phyloP scores from a whole-genome alignment of 1,139 yeast genomes.

The Geotrichum cucujoidarum region DNA sequence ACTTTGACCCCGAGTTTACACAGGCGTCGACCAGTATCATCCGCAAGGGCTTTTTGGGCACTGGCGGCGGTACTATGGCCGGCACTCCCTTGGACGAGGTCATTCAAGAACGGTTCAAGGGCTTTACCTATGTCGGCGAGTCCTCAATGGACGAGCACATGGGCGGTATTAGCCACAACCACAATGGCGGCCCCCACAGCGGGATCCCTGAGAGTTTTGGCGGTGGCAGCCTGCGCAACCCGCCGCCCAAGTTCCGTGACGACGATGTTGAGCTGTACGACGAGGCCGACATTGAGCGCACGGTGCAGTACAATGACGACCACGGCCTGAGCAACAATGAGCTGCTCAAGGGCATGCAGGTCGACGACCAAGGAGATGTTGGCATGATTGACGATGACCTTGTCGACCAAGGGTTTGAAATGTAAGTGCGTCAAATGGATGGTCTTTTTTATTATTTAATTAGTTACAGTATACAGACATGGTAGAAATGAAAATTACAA shows the following conservation, averaged over 20 bases:
- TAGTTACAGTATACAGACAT: no score
- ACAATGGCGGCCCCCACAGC: not conserved
- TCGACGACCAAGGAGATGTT: constrained; percentile 53
- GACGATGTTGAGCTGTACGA: constrained; percentile 37
- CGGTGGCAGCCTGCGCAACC: constrained; percentile 4
- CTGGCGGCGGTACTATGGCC: constrained; percentile 14
- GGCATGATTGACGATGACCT: constrained; percentile 48
- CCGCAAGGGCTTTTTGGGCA: constrained; percentile 52
- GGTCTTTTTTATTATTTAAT: no score
- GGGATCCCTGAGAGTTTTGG: not conserved
- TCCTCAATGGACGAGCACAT: constrained; percentile 85
- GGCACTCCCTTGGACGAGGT: constrained; percentile 89
- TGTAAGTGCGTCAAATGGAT: no score
- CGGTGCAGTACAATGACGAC: constrained; percentile 30
- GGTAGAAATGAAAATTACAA: no score
- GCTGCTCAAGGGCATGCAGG: constrained; percentile 46
- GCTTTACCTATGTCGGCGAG: constrained; percentile 93
- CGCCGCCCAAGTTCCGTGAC: constrained; percentile 26
- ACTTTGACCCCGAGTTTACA: constrained; percentile 98
- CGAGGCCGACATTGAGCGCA: constrained; percentile 36
- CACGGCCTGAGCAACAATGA: constrained; percentile 20
- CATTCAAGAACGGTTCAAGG: constrained; percentile 91
- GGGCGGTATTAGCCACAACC: constrained; percentile 26
- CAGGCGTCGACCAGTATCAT: constrained; percentile 80
- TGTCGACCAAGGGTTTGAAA: constrained; percentile 75